These are phyloP conservation scores for Metschnikowia proteae DNA, from an alignment of 805 yeast genomes.

Conservation along the genomic window DNA sequence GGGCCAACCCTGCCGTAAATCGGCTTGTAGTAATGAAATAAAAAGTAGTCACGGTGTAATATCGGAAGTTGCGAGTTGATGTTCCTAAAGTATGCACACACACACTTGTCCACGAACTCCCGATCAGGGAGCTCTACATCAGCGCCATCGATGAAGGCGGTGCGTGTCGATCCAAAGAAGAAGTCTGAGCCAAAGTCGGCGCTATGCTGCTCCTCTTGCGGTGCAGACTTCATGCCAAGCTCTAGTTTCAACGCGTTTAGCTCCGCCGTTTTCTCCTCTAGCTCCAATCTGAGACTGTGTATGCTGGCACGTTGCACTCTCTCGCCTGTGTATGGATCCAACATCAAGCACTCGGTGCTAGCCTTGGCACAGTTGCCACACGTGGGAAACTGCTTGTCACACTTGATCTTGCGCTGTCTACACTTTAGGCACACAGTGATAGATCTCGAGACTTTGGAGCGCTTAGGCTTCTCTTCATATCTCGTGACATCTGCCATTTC, in stretches of 20 bases:
- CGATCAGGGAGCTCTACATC: slow-evolving; percentile 7
- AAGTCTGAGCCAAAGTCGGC: neutral
- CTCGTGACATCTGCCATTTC: neutral
- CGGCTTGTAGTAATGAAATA: slow-evolving; percentile 15
- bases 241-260: slow-evolving; percentile 4
- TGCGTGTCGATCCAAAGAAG: neutral
- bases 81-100: slow-evolving; percentile 10
- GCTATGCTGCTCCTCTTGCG: neutral
- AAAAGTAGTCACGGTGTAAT: slow-evolving; percentile 15
- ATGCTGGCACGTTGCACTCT: slow-evolving; percentile 12
- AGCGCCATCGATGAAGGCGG: neutral
- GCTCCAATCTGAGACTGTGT: slow-evolving; percentile 8
- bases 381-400: slow-evolving; percentile 17
- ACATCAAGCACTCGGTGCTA: slow-evolving; percentile 11
- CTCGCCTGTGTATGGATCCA: slow-evolving; percentile 17
- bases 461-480: neutral
- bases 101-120: slow-evolving; percentile 9
- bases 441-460: slow-evolving; percentile 4
- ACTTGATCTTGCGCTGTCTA: slow-evolving; percentile 13
- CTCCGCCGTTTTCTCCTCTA: slow-evolving; percentile 10
- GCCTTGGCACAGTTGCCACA: slow-evolving; percentile 16
- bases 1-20: slow-evolving; percentile 10
- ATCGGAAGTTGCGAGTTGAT: slow-evolving; percentile 16
- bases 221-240: neutral
- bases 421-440: slow-evolving; percentile 18